These are phyloP conservation scores for Fusarium citri DNA, from an alignment of 2,329 filamentous ascomycete genomes.

Conservation along the genomic window DNA sequence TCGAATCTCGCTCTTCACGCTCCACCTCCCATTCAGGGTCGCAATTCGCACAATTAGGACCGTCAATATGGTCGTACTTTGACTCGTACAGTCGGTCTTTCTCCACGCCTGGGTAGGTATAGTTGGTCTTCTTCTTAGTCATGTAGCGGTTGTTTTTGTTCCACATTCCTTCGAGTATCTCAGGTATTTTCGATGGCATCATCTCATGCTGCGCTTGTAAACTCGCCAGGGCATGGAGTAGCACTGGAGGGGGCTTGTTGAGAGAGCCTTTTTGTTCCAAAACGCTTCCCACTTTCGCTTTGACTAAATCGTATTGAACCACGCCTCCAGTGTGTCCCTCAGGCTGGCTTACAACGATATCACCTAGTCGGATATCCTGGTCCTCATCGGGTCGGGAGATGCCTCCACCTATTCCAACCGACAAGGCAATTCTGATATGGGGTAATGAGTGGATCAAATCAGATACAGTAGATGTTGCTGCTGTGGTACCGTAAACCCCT, in stretches of 20 bases:
- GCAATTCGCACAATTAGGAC: conserved; percentile 16
- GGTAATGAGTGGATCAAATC: conserved; percentile 31
- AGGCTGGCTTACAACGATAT: conserved; percentile 45
- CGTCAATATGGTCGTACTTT: conserved; percentile 1
- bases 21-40: neutral
- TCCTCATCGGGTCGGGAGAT: neutral
- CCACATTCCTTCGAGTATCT: neutral
- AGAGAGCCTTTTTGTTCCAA: conserved; percentile 23
- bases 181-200: neutral
- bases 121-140: neutral
- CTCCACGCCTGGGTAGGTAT: conserved; percentile 11
- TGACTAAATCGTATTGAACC: conserved; percentile 43
- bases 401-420: conserved; percentile 58
- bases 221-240: conserved; percentile 19
- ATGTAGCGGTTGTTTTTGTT: conserved; percentile 9
- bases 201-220: conserved; percentile 32
- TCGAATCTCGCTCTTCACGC: neutral
- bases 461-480: conserved; percentile 22
- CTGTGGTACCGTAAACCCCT: conserved; percentile 27
- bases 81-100: conserved; percentile 33
- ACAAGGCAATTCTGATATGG: conserved; percentile 29
- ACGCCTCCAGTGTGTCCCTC: conserved; percentile 30
- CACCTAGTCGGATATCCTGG: conserved; percentile 45
- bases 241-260: conserved; percentile 13
- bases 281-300: neutral